A percentile compares a stretch with the other conserved stretches of the same genome.
These are phyloP conservation scores for Pichia sp. DNA, from an alignment of 1,139 yeast species.

Conservation along the genomic window DNA sequence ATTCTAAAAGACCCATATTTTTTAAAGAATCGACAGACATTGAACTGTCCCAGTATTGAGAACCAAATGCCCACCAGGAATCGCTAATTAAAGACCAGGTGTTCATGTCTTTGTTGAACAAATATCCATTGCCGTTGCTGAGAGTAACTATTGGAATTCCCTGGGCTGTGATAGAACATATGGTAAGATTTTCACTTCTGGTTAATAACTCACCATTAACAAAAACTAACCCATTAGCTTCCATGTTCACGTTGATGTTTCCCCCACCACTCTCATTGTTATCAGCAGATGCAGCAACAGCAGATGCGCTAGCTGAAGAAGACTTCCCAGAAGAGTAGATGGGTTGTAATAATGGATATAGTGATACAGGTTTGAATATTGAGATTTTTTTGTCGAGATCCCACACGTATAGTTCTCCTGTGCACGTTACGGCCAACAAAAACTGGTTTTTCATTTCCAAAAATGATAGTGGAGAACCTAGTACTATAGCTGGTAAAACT, in stretches of 20 bases:
- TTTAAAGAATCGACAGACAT: conserved; percentile 16
- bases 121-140: conserved; percentile 83
- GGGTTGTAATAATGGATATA: conserved; percentile 59
- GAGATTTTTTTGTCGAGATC: conserved; percentile 46
- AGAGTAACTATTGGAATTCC: conserved; percentile 81
- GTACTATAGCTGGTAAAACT: conserved; percentile 45
- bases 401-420: conserved; percentile 87
- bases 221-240: conserved; percentile 27
- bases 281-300: not conserved
- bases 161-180: conserved; percentile 69
- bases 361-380: conserved; percentile 47
- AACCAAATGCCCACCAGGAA: conserved; percentile 98
- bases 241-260: conserved; percentile 14
- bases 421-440: conserved; percentile 70
- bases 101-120: conserved; percentile 67
- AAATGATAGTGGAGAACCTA: conserved; percentile 53
- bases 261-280: not conserved
- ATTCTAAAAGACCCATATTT: conserved; percentile 45
- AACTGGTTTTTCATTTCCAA: conserved; percentile 47
- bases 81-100: conserved; percentile 85
- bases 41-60: conserved; percentile 90
- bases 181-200: conserved; percentile 76
- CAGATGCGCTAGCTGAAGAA: conserved; percentile 16
- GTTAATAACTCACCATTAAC: conserved; percentile 67
- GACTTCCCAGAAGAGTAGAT: conserved; percentile 27